Evolutionary conservation across 2,329 filamentous ascomycete species (phyloP), one percentile per base, ranked within the genome.

Genomic region (Clathrospora elynae): DNA sequence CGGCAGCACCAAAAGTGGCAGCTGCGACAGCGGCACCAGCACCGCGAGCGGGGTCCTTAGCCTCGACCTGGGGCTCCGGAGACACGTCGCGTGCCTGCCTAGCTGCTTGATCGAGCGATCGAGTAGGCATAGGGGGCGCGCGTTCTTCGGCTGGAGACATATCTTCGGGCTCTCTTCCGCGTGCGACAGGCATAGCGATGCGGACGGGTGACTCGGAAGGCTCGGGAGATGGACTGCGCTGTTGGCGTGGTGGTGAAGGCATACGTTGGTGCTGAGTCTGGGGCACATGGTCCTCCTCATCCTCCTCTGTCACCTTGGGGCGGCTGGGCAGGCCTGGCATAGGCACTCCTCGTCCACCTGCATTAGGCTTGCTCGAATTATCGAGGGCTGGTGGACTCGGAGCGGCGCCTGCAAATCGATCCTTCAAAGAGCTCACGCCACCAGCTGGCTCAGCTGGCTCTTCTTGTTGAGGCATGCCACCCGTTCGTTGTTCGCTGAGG

Each of bases 141-240:
- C 73, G 62, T 16, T 73, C 70, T 45, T 75, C 73, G 22, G 76
- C 73, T 8, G 75, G 70, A 13, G 81, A 77, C 57, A 85, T 76
- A 19, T 79, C 65, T 20, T 74, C 67, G 7, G 74, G 72, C 23
- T 72, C 69, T 20, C 77, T 74, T 36, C 78, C 81, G 43, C 87
- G 87, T 35, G 83, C 78, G 41, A 97, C 87, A 3, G 93, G 93
- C 71, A 92, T 86, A 10, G 91, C 90, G 55, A 97, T 81, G 35
- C 87, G 87, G 50, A 95, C 85, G 5, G 92, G 92, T 1, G 89
- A 96, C 32, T 76, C 74, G 33, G 84, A 79, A 35, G 75, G 75
- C 35, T 78, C 76, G 35, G 80, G 76, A 41, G 75, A 75, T 46
- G 70, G 68, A 61, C 71, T 73, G 53, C 73, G 70, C 40, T 67